Conservation (phyloP, 345 rosid genomes). For the Eucalyptus cloeziana region DNA sequence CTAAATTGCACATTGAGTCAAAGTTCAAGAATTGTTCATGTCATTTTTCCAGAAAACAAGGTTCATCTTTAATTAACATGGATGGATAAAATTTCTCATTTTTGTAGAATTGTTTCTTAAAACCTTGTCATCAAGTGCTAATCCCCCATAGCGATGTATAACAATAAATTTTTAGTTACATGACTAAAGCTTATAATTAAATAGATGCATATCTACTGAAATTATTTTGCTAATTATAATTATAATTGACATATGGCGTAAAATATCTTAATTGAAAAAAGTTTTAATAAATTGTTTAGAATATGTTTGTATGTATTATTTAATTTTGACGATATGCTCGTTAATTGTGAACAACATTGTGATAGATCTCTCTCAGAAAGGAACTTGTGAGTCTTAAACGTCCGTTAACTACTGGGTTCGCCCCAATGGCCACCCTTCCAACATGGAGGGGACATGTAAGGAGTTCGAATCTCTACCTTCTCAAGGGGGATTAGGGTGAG, state of each 20-base stretch:
- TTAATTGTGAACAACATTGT: not conserved
- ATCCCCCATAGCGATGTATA: not conserved
- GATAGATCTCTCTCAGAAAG: not conserved
- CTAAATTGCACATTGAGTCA: too few species aligned
- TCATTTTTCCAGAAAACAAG: not conserved
- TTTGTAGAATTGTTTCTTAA: too few species aligned
- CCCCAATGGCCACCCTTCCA: too few species aligned
- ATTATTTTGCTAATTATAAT: not conserved
- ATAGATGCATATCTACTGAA: not conserved
- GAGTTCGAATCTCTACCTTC: fast-evolving
- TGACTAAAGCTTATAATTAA: not conserved
- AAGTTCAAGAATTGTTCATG: too few species aligned
- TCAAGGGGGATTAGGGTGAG: too few species aligned
- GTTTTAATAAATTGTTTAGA: not conserved
- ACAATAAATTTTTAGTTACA: not conserved
- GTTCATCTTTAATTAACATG: not conserved
- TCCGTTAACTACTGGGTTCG: too few species aligned
- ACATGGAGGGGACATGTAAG: fast-evolving
- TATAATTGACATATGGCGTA: not conserved
- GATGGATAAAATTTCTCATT: not conserved
- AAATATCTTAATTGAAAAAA: not conserved
- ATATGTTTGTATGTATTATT: not conserved
- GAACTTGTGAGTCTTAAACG: not conserved
- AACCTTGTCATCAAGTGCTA: too few species aligned
- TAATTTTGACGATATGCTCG: not conserved